Evolutionary conservation across 2,329 filamentous ascomycete species (phyloP).

Genomic region (Nemania bipapillata): DNA sequence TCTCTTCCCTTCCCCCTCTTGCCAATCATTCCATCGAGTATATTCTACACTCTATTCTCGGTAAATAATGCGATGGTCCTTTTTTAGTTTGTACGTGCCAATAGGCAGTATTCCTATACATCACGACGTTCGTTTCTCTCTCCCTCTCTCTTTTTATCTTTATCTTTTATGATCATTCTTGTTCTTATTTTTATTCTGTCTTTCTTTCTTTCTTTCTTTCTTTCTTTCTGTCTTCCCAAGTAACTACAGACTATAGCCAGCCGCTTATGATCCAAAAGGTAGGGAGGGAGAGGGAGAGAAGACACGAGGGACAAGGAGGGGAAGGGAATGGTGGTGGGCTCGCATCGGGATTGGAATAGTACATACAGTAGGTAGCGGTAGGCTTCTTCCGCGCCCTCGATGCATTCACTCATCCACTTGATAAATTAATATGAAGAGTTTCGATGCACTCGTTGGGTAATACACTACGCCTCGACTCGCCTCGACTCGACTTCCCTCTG

Average conservation of each 20-base stretch:
- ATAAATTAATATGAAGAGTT: not conserved
- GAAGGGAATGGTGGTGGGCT: not conserved
- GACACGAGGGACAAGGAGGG: too few species aligned
- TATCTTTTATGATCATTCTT: too few species aligned
- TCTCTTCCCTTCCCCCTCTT: conserved; percentile 11
- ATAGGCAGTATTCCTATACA: not conserved
- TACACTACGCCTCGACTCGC: not conserved
- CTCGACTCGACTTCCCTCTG: too few species aligned
- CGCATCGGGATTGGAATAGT: not conserved
- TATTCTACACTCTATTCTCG: too few species aligned
- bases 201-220: too few species aligned
- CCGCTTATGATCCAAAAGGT: not conserved
- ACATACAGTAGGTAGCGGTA: conserved; percentile 13
- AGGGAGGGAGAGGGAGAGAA: too few species aligned
- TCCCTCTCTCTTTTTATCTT: too few species aligned
- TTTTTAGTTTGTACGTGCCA: not conserved
- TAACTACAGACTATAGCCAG: not conserved
- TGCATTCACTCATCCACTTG: conserved; percentile 3
- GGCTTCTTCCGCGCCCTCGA: conserved; percentile 23
- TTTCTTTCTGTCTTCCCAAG: not conserved
- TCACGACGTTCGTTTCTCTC: too few species aligned
- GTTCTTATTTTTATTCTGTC: too few species aligned
- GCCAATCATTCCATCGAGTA: conserved; percentile 5
- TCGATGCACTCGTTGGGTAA: not conserved
- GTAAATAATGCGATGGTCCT: conserved; percentile 19